These are phyloP conservation scores for Mallotus nudiflorus DNA, from an alignment of 345 rosid genomes.

Conservation along the genomic window DNA sequence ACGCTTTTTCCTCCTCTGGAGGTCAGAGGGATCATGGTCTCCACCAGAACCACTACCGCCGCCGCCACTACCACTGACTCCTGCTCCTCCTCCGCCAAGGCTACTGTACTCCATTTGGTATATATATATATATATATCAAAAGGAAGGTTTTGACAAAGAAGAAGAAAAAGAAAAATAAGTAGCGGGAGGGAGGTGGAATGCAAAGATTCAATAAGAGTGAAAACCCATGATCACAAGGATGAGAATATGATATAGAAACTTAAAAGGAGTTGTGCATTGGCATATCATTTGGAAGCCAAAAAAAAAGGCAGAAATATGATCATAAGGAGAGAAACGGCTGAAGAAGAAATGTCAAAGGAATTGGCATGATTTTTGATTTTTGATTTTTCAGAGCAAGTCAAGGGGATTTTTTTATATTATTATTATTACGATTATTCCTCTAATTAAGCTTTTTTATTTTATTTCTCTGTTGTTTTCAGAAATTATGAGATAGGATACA, in stretches of 20 bases:
- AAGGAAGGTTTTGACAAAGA: not conserved
- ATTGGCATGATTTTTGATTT: constrained; percentile 42
- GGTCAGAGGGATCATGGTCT: constrained; percentile 70
- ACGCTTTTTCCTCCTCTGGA: constrained; percentile 74
- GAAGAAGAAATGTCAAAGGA: too few relatives aligned
- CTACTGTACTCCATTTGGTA: constrained; percentile 52
- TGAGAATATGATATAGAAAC: too few relatives aligned
- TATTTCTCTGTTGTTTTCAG: too few relatives aligned
- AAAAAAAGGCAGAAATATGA: constrained; percentile 9
- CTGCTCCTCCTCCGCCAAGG: constrained; percentile 55
- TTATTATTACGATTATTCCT: constrained; percentile 9
- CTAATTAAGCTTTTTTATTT: constrained; percentile 5
- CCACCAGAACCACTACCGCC: constrained; percentile 67
- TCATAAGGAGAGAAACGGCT: constrained; percentile 24
- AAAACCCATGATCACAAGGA: not conserved
- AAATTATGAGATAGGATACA: too few relatives aligned
- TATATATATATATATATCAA: too few relatives aligned
- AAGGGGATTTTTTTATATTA: constrained; percentile 15
- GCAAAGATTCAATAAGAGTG: too few relatives aligned
- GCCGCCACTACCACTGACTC: constrained; percentile 24
- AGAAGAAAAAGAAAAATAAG: too few relatives aligned
- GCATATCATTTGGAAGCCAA: not conserved
- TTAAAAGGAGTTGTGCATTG: not conserved
- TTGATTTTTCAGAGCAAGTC: constrained; percentile 43
- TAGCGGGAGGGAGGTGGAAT: not conserved